A percentile compares a stretch with the other conserved stretches of the same genome.
Conservation (phyloP, 805 yeast species). For the Zygoascus tannicola region DNA sequence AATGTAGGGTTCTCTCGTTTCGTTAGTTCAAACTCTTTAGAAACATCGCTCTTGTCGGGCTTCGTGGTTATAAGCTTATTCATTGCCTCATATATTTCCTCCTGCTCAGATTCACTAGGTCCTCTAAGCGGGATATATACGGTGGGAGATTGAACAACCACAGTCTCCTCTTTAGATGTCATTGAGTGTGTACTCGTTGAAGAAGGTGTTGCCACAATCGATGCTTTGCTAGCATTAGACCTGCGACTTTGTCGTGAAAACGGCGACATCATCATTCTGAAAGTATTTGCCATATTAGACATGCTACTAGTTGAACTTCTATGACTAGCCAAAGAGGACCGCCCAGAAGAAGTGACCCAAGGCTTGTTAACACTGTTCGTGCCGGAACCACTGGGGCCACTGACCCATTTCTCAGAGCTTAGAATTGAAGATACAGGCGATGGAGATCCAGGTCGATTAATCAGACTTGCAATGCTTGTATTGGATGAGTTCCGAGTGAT, state of each 20-base stretch:
- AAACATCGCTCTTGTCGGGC: background rate
- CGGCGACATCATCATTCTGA: conserved; percentile 17
- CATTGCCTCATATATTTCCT: background rate
- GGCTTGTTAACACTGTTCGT: too few relatives aligned
- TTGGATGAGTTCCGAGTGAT: too few relatives aligned
- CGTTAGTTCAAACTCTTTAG: background rate
- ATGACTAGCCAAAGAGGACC: background rate
- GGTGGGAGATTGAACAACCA: background rate
- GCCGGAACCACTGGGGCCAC: too few relatives aligned
- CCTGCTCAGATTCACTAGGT: background rate
- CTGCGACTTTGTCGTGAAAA: conserved; percentile 8
- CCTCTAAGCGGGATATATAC: background rate
- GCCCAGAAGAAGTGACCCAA: background rate
- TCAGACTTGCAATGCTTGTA: too few relatives aligned
- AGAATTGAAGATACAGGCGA: too few relatives aligned
- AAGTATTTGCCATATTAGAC: conserved; percentile 13
- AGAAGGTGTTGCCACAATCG: background rate
- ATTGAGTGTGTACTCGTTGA: background rate
- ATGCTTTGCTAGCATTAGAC: background rate
- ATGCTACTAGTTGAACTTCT: background rate
- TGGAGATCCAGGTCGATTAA: too few relatives aligned
- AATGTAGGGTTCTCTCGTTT: background rate
- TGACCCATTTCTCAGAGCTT: too few relatives aligned
- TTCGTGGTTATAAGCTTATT: background rate
- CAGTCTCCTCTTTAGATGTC: background rate